Evolutionary conservation across 2,329 filamentous ascomycete species (phyloP).

Genomic region (Emergomyces pasteurianus): DNA sequence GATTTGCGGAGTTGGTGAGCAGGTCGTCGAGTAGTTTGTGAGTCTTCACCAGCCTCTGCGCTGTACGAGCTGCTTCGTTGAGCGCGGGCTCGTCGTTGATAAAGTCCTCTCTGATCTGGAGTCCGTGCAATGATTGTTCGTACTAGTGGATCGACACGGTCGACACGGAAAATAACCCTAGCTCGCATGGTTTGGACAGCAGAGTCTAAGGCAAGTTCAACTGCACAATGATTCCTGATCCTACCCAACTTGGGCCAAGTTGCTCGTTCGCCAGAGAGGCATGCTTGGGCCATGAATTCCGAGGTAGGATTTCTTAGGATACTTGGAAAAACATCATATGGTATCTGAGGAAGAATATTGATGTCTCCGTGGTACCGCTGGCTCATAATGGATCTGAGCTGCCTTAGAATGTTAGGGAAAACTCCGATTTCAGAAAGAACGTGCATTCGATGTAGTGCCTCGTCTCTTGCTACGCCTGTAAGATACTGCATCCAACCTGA

Average conservation of each 20-base stretch:
- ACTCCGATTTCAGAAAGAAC: constrained; percentile 69
- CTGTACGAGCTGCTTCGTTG: neutral
- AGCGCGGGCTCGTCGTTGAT: neutral
- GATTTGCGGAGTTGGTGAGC: constrained; percentile 1
- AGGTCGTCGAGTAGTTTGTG: neutral
- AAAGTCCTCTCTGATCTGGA: neutral
- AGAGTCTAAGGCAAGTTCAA: constrained; percentile 61
- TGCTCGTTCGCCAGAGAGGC: constrained; percentile 66
- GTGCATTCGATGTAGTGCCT: constrained; percentile 68
- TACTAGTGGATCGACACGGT: constrained; percentile 14
- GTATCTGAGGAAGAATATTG: constrained; percentile 76
- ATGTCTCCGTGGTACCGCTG: constrained; percentile 94
- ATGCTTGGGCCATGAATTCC: constrained; percentile 74
- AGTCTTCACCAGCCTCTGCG: neutral
- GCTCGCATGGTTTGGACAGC: constrained; percentile 31
- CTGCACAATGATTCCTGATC: constrained; percentile 75
- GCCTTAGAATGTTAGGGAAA: constrained; percentile 66
- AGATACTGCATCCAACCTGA: constrained; percentile 52
- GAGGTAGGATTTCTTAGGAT: constrained; percentile 74
- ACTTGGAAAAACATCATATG: constrained; percentile 58
- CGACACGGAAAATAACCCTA: constrained; percentile 24
- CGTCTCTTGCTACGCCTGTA: constrained; percentile 63
- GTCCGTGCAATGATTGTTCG: constrained; percentile 6
- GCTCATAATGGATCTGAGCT: constrained; percentile 67
- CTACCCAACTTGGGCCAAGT: constrained; percentile 86